These are phyloP conservation scores for Solanum gracilifrons DNA, from an alignment of 257 asterid species.

Conservation along the genomic window DNA sequence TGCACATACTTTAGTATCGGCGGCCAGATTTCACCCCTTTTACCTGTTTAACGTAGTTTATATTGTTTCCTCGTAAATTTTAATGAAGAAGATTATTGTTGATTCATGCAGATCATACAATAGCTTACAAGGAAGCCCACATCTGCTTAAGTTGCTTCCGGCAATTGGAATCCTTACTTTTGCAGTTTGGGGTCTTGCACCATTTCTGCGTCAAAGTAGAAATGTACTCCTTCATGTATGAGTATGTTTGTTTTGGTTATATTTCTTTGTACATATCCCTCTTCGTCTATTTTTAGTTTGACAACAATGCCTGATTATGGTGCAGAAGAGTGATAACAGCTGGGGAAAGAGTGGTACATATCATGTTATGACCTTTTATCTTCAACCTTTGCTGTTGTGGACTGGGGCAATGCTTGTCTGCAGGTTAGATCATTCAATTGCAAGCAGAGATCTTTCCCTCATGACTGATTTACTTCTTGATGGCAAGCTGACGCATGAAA, in stretches of 20 bases:
- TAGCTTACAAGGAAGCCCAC: conserved; percentile 44
- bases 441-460: background rate
- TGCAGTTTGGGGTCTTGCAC: conserved; percentile 85
- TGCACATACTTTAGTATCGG: background rate
- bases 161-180: conserved; percentile 64
- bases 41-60: background rate
- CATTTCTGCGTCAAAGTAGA: conserved; percentile 58
- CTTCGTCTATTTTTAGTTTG: background rate
- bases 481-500: background rate
- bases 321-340: conserved; percentile 64
- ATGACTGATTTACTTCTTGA: background rate
- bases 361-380: conserved; percentile 58
- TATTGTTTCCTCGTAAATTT: background rate
- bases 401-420: conserved; percentile 67
- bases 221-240: conserved; percentile 53
- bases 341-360: conserved; percentile 80
- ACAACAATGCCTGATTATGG: conserved; percentile 1
- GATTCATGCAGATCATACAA: conserved; percentile 53
- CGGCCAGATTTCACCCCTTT: background rate
- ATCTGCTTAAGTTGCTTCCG: conserved; percentile 52
- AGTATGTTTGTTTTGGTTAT: conserved; percentile 1
- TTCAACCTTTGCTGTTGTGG: conserved; percentile 88
- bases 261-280: conserved; percentile 4
- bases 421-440: conserved; percentile 49
- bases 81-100: background rate